Percentiles rank a stretch among this genome's conserved stretches.
phyloP scores from a whole-genome alignment of 2,329 filamentous ascomycete species.

The Alternaria solani region DNA sequence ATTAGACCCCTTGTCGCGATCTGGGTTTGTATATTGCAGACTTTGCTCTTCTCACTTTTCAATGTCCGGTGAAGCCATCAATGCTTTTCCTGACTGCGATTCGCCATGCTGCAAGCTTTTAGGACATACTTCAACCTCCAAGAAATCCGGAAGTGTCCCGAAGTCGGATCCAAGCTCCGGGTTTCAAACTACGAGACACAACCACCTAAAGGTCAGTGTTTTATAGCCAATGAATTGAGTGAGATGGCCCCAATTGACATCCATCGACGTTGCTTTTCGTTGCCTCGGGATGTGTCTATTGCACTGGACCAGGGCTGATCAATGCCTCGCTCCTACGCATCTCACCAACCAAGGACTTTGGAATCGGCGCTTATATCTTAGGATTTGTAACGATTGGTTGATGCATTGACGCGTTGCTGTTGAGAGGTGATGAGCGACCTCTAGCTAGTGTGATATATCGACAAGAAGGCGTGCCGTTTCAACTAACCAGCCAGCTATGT shows the following conservation, averaged over 20 bases:
- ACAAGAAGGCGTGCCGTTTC: background rate
- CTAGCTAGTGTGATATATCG: background rate
- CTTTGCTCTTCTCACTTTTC: background rate
- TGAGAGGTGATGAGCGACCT: background rate
- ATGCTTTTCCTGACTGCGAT: background rate
- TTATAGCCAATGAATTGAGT: background rate
- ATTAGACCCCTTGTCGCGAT: background rate
- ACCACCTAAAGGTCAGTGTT: constrained; percentile 2
- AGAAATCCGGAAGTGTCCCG: background rate
- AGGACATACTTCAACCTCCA: background rate
- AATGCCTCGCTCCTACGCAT: constrained; percentile 61
- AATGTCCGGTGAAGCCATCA: background rate
- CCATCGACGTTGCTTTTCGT: constrained; percentile 23
- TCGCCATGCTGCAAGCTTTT: background rate
- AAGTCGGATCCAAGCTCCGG: background rate
- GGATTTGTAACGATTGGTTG: constrained; percentile 57
- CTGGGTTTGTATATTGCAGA: background rate
- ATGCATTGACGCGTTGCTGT: constrained; percentile 47
- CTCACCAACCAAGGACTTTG: constrained; percentile 57
- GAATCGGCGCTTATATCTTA: constrained; percentile 53
- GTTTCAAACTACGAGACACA: background rate
- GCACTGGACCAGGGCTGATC: constrained; percentile 59
- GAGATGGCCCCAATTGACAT: background rate
- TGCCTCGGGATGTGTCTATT: constrained; percentile 59
- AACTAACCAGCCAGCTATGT: too few relatives aligned